Evolutionary conservation across 371 early-diverging fungal genomes (phyloP).

Genomic region (Mycotypha africana): DNA sequence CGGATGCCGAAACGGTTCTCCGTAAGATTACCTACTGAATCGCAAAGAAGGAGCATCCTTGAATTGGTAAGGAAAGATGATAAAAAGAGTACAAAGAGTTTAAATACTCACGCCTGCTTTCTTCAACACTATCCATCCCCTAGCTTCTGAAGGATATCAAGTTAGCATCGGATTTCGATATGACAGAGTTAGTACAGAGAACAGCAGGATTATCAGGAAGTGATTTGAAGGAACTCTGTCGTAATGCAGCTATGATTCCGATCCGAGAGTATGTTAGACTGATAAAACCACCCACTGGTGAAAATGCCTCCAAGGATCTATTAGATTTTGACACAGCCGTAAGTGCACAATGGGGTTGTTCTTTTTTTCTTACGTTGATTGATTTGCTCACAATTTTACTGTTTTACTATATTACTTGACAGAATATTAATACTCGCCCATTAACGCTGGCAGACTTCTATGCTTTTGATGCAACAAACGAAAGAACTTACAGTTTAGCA

Average conservation of each 20-base stretch:
- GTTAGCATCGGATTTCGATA: slow-evolving; percentile 67
- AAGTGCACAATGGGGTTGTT: no score
- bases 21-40: slow-evolving; percentile 83
- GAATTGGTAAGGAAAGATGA: slow-evolving; percentile 59
- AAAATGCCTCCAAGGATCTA: slow-evolving; percentile 30
- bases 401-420: slow-evolving; percentile 4
- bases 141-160: slow-evolving; percentile 71
- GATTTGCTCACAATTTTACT: neutral
- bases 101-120: neutral
- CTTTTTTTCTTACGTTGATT: neutral
- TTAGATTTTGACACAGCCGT: slow-evolving; percentile 30
- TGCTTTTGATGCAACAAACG: slow-evolving; percentile 31
- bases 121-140: neutral
- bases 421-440: slow-evolving; percentile 55
- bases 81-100: no score
- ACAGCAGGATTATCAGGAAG: slow-evolving; percentile 92
- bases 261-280: slow-evolving; percentile 83
- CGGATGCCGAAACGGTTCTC: slow-evolving; percentile 97
- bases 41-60: slow-evolving; percentile 89
- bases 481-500: slow-evolving; percentile 21
- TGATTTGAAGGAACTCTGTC: slow-evolving; percentile 95
- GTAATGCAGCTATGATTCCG: slow-evolving; percentile 94
- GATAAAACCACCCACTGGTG: slow-evolving; percentile 23
- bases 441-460: slow-evolving; percentile 62
- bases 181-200: slow-evolving; percentile 64